phyloP scores from a whole-genome alignment of 352 stramenopile species.

The Stramenopiles sp. region DNA sequence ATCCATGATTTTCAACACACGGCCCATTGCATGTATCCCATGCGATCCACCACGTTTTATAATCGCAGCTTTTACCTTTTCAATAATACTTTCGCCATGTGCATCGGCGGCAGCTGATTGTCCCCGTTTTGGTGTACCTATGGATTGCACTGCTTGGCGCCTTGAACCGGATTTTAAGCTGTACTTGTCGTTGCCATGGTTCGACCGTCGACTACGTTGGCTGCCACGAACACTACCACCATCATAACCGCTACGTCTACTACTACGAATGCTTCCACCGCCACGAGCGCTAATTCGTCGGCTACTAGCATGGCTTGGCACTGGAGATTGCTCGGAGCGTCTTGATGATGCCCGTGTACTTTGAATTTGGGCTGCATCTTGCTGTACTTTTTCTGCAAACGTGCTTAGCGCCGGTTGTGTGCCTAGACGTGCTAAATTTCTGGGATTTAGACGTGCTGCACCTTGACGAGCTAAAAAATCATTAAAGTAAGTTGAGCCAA shows the following conservation, averaged over 20 bases:
- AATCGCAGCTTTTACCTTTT: constrained; percentile 10
- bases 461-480: not conserved
- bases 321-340: not conserved
- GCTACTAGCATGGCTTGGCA: not conserved
- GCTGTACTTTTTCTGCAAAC: not conserved
- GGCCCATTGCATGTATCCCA: constrained; percentile 21
- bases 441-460: not conserved
- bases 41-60: constrained; percentile 19
- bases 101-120: not conserved
- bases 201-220: not conserved
- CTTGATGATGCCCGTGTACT: not conserved
- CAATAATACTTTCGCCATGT: not conserved
- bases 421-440: not conserved
- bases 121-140: not conserved
- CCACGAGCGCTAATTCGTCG: not conserved
- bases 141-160: not conserved
- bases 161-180: not conserved
- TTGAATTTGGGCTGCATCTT: not conserved
- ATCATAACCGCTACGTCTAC: not conserved
- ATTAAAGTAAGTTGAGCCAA: not conserved
- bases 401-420: not conserved
- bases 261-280: not conserved
- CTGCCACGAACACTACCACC: not conserved
- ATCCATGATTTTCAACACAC: constrained; percentile 26
- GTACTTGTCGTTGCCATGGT: too few species aligned